Evolutionary conservation across 2,329 filamentous ascomycete species (phyloP), one percentile per base, ranked within the genome.

Genomic region (Verticillium isaacii): DNA sequence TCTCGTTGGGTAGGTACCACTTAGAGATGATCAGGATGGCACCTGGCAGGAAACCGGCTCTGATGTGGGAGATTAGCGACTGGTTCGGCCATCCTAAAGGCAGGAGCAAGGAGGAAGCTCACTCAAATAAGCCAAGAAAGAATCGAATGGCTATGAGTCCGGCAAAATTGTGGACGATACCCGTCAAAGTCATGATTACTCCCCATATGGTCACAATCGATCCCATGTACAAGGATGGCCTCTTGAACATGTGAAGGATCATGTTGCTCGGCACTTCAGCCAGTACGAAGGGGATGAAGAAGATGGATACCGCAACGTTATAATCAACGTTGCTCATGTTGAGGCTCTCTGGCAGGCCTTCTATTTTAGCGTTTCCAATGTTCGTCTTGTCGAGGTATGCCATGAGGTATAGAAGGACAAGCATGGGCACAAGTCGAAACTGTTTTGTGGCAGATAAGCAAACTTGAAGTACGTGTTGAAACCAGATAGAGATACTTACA

Each of bases 231-330:
- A 76, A 66, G 1, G 77, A 78, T 0, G 80, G 80, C 29, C 74
- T 73, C 52, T 78, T 73, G 60, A 75, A 73, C 62, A 68, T 69
- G 62, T 68, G 71, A 9, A 79, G 70, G 1, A 78, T 59, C 68
- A 78, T 73, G 62, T 79, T 78, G 59, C 74, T 77, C 0, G 75
- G 76, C 0, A 76, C 69, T 57, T 79, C 73, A 56, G 65, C 66
- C n/a, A 69, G 45, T 11, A 89, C 87, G 69, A 89, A 89, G 4
- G 81, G 81, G 66, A 89, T 79, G 68, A 88, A 89, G 72, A 88
- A 88, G 60, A 84, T 70, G 1, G 83, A 85, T 1, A 89, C 75
- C 1, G 87, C 78, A 7, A 75, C 73, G 64, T 89, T 88, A 75
- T 87, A 89, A 63, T 87, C 83, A 63, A 85, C 82, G 37, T 79